Evolutionary conservation across 495 filamentous ascomycete species (phyloP).

Genomic region (Neurospora sublineolata): DNA sequence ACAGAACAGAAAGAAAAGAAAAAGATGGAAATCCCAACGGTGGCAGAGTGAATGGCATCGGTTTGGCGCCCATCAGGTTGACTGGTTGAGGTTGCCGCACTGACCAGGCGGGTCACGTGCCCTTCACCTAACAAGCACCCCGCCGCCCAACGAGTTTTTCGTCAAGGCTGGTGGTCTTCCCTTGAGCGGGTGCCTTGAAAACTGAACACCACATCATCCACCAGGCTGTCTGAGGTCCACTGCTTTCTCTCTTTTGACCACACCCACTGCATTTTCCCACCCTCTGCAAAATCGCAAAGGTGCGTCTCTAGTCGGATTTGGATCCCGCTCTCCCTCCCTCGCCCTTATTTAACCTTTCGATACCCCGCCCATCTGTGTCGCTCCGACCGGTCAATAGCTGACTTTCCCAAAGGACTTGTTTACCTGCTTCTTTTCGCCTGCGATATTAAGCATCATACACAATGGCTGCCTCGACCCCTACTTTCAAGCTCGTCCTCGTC

Average conservation of each 20-base stretch:
- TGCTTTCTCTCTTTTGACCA: slow-evolving; percentile 19
- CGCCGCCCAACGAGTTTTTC: slow-evolving; percentile 30
- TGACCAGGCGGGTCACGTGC: slow-evolving; percentile 20
- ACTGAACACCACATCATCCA: slow-evolving; percentile 23
- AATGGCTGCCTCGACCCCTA: slow-evolving; percentile 56
- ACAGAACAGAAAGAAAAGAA: not conserved
- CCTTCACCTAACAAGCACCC: slow-evolving; percentile 11
- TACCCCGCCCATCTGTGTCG: not conserved
- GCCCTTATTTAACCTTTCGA: not conserved
- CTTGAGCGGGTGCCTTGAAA: slow-evolving; percentile 17
- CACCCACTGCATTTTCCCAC: slow-evolving; percentile 6
- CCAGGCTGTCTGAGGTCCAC: slow-evolving; percentile 15
- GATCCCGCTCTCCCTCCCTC: not conserved
- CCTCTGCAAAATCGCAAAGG: slow-evolving; percentile 11
- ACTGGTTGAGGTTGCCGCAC: slow-evolving; percentile 7
- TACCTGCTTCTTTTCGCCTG: slow-evolving; percentile 10
- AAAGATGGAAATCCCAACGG: not conserved
- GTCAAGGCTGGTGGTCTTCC: slow-evolving; percentile 22
- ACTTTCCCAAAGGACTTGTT: slow-evolving; percentile 18
- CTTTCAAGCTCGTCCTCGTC: slow-evolving; percentile 99
- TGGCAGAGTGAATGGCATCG: not conserved
- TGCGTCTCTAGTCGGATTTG: slow-evolving; percentile 8
- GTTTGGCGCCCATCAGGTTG: not conserved
- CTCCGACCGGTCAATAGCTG: not conserved
- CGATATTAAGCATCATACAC: slow-evolving; percentile 17